Evolutionary conservation across 2,329 filamentous ascomycete species (phyloP).

Genomic region (Botrytis hyacinthi): DNA sequence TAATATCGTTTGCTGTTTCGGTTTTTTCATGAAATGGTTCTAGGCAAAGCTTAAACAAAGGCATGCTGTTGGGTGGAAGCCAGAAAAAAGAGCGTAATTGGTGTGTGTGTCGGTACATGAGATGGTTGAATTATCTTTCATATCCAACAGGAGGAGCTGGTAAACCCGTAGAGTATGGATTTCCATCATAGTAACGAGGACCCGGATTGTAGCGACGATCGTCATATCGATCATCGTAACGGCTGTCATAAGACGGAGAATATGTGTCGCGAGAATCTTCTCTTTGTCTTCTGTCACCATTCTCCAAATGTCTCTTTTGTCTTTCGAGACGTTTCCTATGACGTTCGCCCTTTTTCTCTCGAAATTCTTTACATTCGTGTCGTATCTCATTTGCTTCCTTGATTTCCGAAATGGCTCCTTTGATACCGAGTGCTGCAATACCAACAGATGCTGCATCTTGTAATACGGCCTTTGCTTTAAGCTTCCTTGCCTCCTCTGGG

Average conservation of each 20-base stretch:
- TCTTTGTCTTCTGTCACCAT: constrained; percentile 24
- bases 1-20: constrained; percentile 1
- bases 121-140: constrained; percentile 23
- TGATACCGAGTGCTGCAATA: constrained; percentile 66
- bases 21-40: neutral
- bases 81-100: neutral
- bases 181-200: constrained; percentile 45
- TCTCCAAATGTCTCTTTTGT: constrained; percentile 37
- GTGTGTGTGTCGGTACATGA: neutral
- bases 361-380: constrained; percentile 54
- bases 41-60: constrained; percentile 20
- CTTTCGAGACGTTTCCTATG: constrained; percentile 48
- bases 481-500: constrained; percentile 59
- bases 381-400: constrained; percentile 64
- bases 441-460: constrained; percentile 65
- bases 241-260: constrained; percentile 21
- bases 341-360: constrained; percentile 47
- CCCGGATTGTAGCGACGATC: constrained; percentile 40
- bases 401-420: constrained; percentile 62
- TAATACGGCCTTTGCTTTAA: constrained; percentile 61
- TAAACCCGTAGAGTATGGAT: constrained; percentile 44
- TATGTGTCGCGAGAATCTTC: constrained; percentile 15
- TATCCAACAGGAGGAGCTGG: constrained; percentile 39
- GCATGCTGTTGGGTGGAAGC: constrained; percentile 3
- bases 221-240: constrained; percentile 23